phyloP scores from a whole-genome alignment of 139 green algal species.

The Eudorina sp. region DNA sequence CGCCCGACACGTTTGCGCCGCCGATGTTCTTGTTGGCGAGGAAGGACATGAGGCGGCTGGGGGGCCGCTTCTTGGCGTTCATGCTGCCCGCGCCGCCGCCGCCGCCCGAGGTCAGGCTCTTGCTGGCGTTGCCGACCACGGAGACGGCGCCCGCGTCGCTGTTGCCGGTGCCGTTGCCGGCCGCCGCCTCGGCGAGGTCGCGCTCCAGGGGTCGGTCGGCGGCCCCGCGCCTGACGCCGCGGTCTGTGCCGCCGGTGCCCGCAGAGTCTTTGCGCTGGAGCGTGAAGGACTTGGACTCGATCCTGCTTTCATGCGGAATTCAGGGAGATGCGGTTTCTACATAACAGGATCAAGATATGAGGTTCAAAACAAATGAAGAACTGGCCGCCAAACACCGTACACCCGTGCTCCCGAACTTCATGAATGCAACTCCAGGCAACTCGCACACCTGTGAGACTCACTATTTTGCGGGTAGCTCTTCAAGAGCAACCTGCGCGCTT shows the following conservation, averaged over 20 bases:
- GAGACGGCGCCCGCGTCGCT: not conserved
- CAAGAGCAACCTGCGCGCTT: too few relatives aligned
- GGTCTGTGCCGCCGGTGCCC: not conserved
- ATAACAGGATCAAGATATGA: too few relatives aligned
- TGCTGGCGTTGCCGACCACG: not conserved
- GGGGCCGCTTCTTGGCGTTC: not conserved
- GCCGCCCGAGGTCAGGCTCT: not conserved
- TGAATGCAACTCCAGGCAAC: too few relatives aligned
- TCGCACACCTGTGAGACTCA: too few relatives aligned
- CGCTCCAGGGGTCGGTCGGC: not conserved
- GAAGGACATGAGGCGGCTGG: conserved; percentile 43
- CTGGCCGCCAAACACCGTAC: too few relatives aligned
- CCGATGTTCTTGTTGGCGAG: conserved; percentile 31
- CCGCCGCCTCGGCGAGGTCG: not conserved
- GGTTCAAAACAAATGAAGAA: too few relatives aligned
- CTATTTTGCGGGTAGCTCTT: too few relatives aligned
- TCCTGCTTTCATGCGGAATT: too few relatives aligned
- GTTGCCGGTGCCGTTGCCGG: not conserved
- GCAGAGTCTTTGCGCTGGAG: not conserved
- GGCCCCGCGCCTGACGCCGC: not conserved
- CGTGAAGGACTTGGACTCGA: conserved; percentile 31
- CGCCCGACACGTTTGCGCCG: not conserved
- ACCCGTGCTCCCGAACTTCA: too few relatives aligned
- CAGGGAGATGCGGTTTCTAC: too few relatives aligned
- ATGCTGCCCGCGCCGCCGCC: too few relatives aligned